Evolutionary conservation across 345 rosid genomes (phyloP).

Genomic region (Litchi chinensis): DNA sequence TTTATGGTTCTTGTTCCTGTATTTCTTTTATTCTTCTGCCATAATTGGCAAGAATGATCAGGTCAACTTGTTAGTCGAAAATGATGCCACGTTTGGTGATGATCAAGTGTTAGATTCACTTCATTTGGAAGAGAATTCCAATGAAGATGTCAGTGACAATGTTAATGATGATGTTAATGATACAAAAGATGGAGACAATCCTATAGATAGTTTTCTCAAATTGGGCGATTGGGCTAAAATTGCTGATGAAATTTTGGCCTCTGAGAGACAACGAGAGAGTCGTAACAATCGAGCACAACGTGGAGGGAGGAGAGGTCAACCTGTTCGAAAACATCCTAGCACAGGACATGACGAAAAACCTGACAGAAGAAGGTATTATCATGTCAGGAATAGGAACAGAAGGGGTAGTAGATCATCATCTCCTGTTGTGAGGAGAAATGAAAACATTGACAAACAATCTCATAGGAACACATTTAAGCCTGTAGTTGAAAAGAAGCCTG

Average conservation of each 20-base stretch:
- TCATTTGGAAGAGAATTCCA: constrained; percentile 2
- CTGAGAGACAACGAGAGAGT: neutral
- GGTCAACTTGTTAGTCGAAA: constrained; percentile 28
- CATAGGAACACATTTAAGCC: neutral
- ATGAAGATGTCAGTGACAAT: neutral
- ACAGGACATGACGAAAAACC: neutral
- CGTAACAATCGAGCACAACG: neutral
- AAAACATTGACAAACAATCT: neutral
- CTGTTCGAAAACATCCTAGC: neutral
- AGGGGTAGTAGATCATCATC: constrained; percentile 14
- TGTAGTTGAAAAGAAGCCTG: neutral
- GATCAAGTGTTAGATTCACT: constrained; percentile 25
- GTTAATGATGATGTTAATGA: neutral
- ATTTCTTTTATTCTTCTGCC: constrained; percentile 42
- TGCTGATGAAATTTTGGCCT: constrained; percentile 11
- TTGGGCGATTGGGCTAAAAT: constrained; percentile 24
- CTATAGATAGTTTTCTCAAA: constrained; percentile 12
- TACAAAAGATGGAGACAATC: constrained; percentile 13
- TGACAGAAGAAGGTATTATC: neutral
- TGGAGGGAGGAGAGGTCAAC: no score
- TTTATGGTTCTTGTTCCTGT: constrained; percentile 54
- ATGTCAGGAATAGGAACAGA: constrained; percentile 6
- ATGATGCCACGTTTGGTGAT: constrained; percentile 5
- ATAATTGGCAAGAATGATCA: constrained; percentile 30
- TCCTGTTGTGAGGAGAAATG: constrained; percentile 2